A percentile compares a stretch with the other conserved stretches of the same genome.
Evolutionary conservation across 305 asterid genomes (phyloP).

Genomic region (Solanum chacoense): DNA sequence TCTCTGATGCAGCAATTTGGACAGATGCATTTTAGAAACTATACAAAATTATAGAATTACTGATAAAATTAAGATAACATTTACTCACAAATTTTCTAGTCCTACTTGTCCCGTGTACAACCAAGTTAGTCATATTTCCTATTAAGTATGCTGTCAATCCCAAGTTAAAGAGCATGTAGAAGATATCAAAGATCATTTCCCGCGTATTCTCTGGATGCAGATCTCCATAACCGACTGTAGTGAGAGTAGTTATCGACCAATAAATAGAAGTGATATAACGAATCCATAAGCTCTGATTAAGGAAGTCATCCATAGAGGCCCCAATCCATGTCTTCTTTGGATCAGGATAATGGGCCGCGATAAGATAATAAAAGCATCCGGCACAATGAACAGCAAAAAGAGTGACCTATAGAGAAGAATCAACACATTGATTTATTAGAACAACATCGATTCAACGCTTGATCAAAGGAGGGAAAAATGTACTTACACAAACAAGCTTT

Average conservation of each 20-base stretch:
- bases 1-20: conserved; percentile 28
- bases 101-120: conserved; percentile 72
- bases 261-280: conserved; percentile 65
- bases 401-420: conserved; percentile 43
- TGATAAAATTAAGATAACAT: neutral
- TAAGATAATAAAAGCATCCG: conserved; percentile 72
- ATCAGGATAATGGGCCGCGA: conserved; percentile 60
- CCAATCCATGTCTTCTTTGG: conserved; percentile 83
- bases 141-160: conserved; percentile 77
- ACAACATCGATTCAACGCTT: neutral
- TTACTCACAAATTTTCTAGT: conserved; percentile 71
- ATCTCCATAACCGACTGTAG: conserved; percentile 87
- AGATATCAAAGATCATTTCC: conserved; percentile 64
- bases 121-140: conserved; percentile 89
- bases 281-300: conserved; percentile 41
- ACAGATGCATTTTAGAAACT: neutral
- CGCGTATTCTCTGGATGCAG: conserved; percentile 59
- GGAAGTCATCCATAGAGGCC: conserved; percentile 36
- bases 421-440: neutral
- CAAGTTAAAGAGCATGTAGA: conserved; percentile 77
- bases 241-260: conserved; percentile 80
- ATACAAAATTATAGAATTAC: neutral
- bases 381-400: conserved; percentile 87
- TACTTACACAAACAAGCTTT: conserved; percentile 72
- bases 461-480: neutral